Evolutionary conservation across 2,329 filamentous ascomycete species (phyloP), one percentile per base, ranked within the genome.

Genomic region (Tetracladium maxilliforme): DNA sequence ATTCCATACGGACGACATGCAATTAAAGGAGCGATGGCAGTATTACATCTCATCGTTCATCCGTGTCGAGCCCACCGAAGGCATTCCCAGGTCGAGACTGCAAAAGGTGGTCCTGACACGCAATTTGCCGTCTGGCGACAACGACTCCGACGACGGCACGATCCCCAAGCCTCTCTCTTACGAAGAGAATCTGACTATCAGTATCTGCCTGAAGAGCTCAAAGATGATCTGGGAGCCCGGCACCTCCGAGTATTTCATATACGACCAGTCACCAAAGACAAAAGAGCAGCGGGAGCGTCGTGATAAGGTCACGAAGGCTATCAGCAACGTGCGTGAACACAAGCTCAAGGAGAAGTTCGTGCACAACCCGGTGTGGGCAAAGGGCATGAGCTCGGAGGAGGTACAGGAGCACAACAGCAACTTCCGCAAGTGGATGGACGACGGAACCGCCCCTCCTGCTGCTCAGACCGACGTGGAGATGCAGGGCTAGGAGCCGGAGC

Each of bases 21-120:
- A 90, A 43, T 69, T 74, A 25, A 75, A 76, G 29, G 74, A 83
- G 33, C 65, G 72, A 19, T 98, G 90, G 90, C 81, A 87, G 40
- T 92, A 92, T 54, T 98, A 98, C 47, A 82, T 93, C 29, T 86
- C 87, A 11, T 84, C 86, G 0, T 95, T 80, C 49, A 80, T 83
- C 37, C 81, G 83, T 34, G 68, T 86, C 14, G 83, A 93, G 42
- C 80, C 82, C 3, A 98, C 90, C 1, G 81, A 90, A 49, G 80
- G 80, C 10, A 64, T 90, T 4, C 56, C 64, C 6, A 61, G 73
- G 24, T 62, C 64, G 6, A 68, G 66, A 23, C 61, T 83, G 40
- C 69, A 66, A 33, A 77, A 72, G 51, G 64, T 71, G 5, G 70
- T 84, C 30, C 59, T 87, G 10, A 65, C 70, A 25, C 74, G 79